A percentile compares a stretch with the other conserved stretches of the same genome.
Conservation (phyloP, 2,329 filamentous ascomycete species). For the Metarhizium album region DNA sequence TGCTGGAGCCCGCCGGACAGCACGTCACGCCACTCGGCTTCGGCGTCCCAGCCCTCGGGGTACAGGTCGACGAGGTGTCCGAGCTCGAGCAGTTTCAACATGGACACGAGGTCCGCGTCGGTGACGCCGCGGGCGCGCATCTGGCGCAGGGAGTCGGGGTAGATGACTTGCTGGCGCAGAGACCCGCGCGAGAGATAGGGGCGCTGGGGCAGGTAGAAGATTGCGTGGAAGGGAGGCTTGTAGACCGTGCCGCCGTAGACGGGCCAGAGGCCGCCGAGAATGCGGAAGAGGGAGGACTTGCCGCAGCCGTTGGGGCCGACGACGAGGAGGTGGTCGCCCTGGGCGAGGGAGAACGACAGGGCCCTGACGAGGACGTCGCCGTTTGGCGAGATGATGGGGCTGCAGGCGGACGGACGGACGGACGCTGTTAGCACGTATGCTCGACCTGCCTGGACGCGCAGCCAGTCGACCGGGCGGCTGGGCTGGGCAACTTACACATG, state of each 20-base stretch:
- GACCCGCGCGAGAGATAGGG: conserved; percentile 87
- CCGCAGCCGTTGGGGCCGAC: conserved; percentile 96
- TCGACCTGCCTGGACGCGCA: neutral
- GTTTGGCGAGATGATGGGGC: conserved; percentile 90
- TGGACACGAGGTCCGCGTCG: conserved; percentile 66
- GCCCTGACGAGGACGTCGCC: conserved; percentile 82
- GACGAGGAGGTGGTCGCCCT: conserved; percentile 84
- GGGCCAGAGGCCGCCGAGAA: conserved; percentile 91
- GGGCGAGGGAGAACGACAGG: conserved; percentile 76
- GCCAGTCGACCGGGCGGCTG: no score
- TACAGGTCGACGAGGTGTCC: conserved; percentile 72
- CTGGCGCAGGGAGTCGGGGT: conserved; percentile 78
- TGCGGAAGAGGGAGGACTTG: conserved; percentile 92
- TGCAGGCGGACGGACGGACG: no score
- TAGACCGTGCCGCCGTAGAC: conserved; percentile 91
- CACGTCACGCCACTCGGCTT: conserved; percentile 94
- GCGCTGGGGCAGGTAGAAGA: conserved; percentile 96
- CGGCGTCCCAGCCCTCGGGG: conserved; percentile 74
- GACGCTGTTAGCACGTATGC: no score
- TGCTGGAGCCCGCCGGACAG: conserved; percentile 89
- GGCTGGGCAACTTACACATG: conserved; percentile 56
- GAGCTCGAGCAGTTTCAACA: conserved; percentile 72
- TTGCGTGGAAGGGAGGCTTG: conserved; percentile 84
- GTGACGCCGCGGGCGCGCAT: conserved; percentile 79
- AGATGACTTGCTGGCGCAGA: conserved; percentile 93